Conservation (phyloP, 768 basidiomycete species). For the Mycena epipterygia region DNA sequence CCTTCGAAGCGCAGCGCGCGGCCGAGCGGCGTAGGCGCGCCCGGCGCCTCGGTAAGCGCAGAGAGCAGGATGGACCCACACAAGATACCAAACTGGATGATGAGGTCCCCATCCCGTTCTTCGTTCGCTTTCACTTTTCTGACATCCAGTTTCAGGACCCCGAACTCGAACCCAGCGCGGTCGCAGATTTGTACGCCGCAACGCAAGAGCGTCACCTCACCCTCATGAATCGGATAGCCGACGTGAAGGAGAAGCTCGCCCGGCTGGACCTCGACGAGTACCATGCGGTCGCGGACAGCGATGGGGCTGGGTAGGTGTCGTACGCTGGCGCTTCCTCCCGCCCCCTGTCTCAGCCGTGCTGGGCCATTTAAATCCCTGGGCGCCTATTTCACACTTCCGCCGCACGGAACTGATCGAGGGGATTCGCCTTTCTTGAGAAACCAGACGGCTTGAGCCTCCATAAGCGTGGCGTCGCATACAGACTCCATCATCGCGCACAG, state of each 20-base stretch:
- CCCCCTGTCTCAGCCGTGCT: too few relatives aligned
- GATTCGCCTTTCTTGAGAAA: too few relatives aligned
- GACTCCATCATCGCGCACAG: too few relatives aligned
- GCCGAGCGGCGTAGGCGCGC: neutral
- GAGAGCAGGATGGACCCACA: neutral
- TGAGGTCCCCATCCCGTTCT: neutral
- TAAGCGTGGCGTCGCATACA: too few relatives aligned
- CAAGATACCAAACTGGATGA: neutral
- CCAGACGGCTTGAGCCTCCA: too few relatives aligned
- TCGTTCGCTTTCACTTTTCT: neutral
- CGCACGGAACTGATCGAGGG: too few relatives aligned
- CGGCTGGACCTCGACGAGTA: neutral
- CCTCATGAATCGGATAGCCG: neutral
- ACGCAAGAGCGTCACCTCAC: neutral
- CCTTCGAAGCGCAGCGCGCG: slow-evolving; percentile 56
- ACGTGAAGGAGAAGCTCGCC: neutral
- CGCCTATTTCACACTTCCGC: too few relatives aligned
- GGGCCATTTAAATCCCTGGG: too few relatives aligned
- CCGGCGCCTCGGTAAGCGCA: neutral
- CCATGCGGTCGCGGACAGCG: too few relatives aligned
- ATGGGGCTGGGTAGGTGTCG: too few relatives aligned
- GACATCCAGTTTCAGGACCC: neutral
- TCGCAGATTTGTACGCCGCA: neutral
- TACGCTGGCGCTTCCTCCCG: too few relatives aligned
- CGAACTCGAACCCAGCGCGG: neutral